phyloP scores from a whole-genome alignment of 331 rosid species.

The Prunus yedoensis region DNA sequence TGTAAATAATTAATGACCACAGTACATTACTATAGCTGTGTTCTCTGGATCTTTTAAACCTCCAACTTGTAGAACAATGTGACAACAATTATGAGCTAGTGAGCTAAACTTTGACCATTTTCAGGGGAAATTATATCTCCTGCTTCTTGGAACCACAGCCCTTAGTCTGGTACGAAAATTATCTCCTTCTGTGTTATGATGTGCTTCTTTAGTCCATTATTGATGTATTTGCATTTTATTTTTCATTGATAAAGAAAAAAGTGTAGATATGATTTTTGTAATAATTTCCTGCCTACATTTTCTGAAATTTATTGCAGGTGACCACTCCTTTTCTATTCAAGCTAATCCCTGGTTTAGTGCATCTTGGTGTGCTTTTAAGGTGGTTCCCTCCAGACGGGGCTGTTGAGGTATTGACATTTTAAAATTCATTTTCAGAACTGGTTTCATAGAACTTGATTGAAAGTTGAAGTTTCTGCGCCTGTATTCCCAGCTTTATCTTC shows the following conservation, averaged over 20 bases:
- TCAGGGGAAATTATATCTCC: conserved; percentile 52
- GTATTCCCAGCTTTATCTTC: background rate
- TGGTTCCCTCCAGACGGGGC: conserved; percentile 86
- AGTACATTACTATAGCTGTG: background rate
- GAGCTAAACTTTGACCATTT: conserved; percentile 12
- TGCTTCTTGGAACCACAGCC: conserved; percentile 59
- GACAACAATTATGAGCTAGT: background rate
- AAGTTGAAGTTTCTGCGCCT: background rate
- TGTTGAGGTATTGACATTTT: conserved; percentile 55
- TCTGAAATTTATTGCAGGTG: conserved; percentile 53
- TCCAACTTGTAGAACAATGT: background rate
- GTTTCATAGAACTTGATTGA: background rate
- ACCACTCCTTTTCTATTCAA: conserved; percentile 94
- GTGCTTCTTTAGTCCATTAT: background rate
- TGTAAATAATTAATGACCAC: background rate
- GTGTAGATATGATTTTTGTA: background rate
- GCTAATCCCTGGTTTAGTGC: conserved; percentile 93
- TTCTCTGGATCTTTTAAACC: background rate
- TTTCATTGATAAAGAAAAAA: too few relatives aligned
- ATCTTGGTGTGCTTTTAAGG: conserved; percentile 84
- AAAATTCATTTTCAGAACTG: conserved; percentile 6
- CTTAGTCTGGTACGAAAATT: conserved; percentile 44
- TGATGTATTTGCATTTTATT: background rate
- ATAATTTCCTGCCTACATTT: conserved; percentile 3
- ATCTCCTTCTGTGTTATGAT: background rate